These are phyloP conservation scores for Suaeda aralocaspica DNA, from an alignment of 148 eudicot species.

Conservation along the genomic window DNA sequence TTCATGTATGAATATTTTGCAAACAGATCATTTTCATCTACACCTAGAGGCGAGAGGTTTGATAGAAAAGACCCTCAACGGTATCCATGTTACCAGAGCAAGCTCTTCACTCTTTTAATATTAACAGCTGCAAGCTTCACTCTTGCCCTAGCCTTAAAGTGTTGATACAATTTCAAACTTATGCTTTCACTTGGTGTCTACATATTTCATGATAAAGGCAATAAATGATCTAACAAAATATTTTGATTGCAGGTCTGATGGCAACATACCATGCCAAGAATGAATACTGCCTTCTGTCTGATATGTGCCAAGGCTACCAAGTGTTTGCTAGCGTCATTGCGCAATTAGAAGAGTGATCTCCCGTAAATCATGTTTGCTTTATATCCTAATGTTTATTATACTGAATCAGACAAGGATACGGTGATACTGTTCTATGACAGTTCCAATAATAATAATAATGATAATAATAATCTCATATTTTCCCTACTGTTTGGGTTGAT, in stretches of 20 bases:
- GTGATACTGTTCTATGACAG: background rate
- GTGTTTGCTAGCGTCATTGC: constrained; percentile 74
- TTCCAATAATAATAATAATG: background rate
- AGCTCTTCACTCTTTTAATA: background rate
- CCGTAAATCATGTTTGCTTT: background rate
- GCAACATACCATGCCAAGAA: constrained; percentile 97
- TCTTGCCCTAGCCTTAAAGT: background rate
- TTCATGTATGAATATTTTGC: background rate
- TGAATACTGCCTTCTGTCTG: constrained; percentile 85
- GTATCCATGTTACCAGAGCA: background rate
- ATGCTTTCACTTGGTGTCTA: background rate
- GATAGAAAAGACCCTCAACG: too few relatives aligned
- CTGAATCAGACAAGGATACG: background rate
- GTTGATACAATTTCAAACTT: background rate
- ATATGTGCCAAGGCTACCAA: constrained; percentile 90
- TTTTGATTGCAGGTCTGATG: constrained; percentile 59
- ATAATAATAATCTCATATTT: too few relatives aligned
- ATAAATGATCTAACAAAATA: background rate
- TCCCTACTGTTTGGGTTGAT: too few relatives aligned
- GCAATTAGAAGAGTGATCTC: constrained; percentile 70
- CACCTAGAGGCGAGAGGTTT: background rate
- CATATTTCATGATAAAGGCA: background rate
- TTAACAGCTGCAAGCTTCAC: background rate
- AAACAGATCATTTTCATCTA: background rate
- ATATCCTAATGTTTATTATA: background rate